These are phyloP conservation scores for Adansonia rubrostipa DNA, from an alignment of 441 rosid genomes.

Conservation along the genomic window DNA sequence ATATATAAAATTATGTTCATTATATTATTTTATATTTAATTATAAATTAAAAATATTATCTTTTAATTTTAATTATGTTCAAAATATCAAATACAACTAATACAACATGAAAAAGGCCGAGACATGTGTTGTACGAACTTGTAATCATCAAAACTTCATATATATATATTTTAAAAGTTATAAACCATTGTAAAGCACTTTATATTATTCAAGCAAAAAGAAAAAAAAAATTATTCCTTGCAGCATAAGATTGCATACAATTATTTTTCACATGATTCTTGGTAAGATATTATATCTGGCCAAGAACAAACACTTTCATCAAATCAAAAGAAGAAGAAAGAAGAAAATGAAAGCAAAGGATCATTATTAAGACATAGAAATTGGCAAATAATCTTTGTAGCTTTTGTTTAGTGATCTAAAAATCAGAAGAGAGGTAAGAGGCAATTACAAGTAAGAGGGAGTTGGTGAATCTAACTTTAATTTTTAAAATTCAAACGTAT, in stretches of 20 bases:
- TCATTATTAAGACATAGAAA: too few relatives aligned
- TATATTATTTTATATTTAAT: too few relatives aligned
- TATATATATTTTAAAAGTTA: too few relatives aligned
- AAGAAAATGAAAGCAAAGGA: not conserved
- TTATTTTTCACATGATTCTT: conserved; percentile 3
- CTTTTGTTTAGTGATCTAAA: too few relatives aligned
- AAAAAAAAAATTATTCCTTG: not conserved
- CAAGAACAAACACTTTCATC: not conserved
- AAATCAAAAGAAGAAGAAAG: not conserved
- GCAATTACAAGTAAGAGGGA: not conserved
- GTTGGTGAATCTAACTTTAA: not conserved
- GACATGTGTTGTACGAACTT: not conserved
- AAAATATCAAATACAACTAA: too few relatives aligned
- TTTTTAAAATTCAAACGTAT: not conserved
- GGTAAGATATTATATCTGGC: not conserved
- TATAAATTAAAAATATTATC: too few relatives aligned
- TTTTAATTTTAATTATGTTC: too few relatives aligned
- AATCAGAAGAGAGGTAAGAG: too few relatives aligned
- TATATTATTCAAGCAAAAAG: not conserved
- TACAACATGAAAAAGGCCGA: not conserved
- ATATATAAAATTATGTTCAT: too few relatives aligned
- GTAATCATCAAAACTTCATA: not conserved
- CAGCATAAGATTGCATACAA: not conserved
- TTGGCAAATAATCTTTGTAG: too few relatives aligned
- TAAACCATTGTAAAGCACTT: not conserved